Conservation (phyloP, 2,329 filamentous ascomycete species). For the Apiospora hydei region DNA sequence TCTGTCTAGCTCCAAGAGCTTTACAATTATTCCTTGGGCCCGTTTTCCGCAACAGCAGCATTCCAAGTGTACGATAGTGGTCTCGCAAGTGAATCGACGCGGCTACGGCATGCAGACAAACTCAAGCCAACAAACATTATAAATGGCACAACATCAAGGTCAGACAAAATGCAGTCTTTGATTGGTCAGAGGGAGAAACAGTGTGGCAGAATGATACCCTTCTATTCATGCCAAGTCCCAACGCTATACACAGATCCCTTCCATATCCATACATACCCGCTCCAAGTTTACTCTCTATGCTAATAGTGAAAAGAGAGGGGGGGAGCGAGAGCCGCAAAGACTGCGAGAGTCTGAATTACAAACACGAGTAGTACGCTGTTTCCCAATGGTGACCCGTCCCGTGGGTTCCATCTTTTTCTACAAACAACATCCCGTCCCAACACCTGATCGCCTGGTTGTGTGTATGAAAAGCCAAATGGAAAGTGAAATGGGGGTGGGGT, state of each 20-base stretch:
- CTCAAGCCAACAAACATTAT: not conserved
- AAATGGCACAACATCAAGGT: not conserved
- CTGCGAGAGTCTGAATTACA: slow-evolving; percentile 1
- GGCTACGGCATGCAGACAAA: not conserved
- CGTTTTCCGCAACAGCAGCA: not conserved
- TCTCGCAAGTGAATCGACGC: not conserved
- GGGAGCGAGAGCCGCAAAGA: not conserved
- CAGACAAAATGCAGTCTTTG: not conserved
- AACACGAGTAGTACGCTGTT: slow-evolving; percentile 2
- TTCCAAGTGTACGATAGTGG: not conserved
- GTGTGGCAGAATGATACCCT: not conserved
- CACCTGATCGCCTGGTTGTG: not conserved
- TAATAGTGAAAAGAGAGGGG: not conserved
- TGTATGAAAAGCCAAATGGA: slow-evolving; percentile 11
- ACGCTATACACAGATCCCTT: slow-evolving; percentile 16
- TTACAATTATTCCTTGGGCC: not conserved
- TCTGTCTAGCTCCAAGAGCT: not conserved
- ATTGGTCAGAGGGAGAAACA: not conserved
- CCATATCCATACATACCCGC: slow-evolving; percentile 4
- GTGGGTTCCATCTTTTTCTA: not conserved
- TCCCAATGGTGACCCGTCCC: not conserved
- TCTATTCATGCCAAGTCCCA: slow-evolving; percentile 14
- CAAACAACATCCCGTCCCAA: not conserved
- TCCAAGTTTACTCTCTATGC: slow-evolving; percentile 6
- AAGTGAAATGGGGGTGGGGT: not conserved